These are phyloP conservation scores for Ogataea trehalophila DNA, from an alignment of 805 yeast genomes.

Conservation along the genomic window DNA sequence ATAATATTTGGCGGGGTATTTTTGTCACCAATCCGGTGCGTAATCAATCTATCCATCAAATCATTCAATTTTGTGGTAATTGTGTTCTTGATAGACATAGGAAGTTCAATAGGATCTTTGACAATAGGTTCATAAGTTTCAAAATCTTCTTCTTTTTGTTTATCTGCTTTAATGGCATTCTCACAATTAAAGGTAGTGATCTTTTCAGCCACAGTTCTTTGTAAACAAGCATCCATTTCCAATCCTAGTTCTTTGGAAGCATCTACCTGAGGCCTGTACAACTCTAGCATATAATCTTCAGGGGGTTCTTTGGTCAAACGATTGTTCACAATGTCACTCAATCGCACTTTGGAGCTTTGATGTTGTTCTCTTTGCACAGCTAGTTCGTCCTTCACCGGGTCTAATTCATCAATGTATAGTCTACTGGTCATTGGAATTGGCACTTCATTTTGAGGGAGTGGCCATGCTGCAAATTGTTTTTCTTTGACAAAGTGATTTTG, in stretches of 20 bases:
- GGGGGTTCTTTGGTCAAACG: conserved; percentile 7
- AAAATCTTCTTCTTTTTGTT: neutral
- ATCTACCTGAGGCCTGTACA: conserved; percentile 6
- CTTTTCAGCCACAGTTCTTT: conserved; percentile 7
- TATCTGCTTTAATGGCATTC: conserved; percentile 3
- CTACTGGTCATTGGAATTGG: conserved; percentile 33
- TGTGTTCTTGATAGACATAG: conserved; percentile 8
- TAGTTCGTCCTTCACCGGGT: neutral
- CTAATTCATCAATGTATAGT: conserved; percentile 25
- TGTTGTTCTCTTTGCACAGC: neutral
- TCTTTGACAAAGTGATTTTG: conserved; percentile 34
- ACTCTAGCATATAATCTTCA: conserved; percentile 9
- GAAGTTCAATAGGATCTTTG: conserved; percentile 22
- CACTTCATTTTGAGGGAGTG: conserved; percentile 33
- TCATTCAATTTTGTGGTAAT: conserved; percentile 14
- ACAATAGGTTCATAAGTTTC: conserved; percentile 14
- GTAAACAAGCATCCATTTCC: conserved; percentile 21
- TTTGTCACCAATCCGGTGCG: neutral
- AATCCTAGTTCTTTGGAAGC: conserved; percentile 12
- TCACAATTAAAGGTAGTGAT: conserved; percentile 3
- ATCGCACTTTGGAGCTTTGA: neutral
- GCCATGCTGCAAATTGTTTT: conserved; percentile 57
- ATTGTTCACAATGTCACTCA: neutral
- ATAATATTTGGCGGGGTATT: neutral
- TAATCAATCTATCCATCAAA: conserved; percentile 16